These are phyloP conservation scores for Paecilomyces niveus DNA, from an alignment of 2,329 filamentous ascomycete species.

Conservation along the genomic window DNA sequence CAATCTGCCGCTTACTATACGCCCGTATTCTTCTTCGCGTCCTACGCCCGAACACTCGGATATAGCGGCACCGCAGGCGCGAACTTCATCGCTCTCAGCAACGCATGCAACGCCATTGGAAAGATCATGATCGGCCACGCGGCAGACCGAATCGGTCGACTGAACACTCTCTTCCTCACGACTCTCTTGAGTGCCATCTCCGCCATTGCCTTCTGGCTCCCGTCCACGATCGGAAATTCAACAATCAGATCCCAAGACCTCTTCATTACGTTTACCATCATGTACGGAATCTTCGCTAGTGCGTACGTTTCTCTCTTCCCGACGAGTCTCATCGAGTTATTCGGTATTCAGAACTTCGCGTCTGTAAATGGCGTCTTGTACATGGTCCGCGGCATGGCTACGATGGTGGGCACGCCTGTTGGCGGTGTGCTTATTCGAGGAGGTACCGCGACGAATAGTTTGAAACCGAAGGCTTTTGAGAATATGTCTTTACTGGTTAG, in stretches of 20 bases:
- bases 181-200: conserved; percentile 23
- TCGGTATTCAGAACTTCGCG: conserved; percentile 30
- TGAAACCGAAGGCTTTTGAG: conserved; percentile 9
- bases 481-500: conserved; percentile 1
- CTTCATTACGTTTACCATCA: conserved; percentile 25
- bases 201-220: conserved; percentile 20
- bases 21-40: conserved; percentile 34
- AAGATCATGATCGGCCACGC: conserved; percentile 32
- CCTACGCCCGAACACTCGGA: conserved; percentile 34
- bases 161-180: conserved; percentile 33
- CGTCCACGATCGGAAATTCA: conserved; percentile 13
- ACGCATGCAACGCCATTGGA: conserved; percentile 34
- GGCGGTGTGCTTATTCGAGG: background rate
- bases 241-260: conserved; percentile 13
- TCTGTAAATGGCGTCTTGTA: conserved; percentile 33
- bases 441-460: background rate
- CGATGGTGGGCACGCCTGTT: conserved; percentile 32
- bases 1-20: conserved; percentile 35
- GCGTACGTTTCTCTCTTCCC: conserved; percentile 36
- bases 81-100: conserved; percentile 35
- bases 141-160: conserved; percentile 32
- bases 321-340: conserved; percentile 29
- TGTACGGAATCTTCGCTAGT: conserved; percentile 32
- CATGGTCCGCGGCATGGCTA: conserved; percentile 30
- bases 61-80: conserved; percentile 29